Evolutionary conservation across 345 rosid genomes (phyloP).

Genomic region (Brassica rapa): DNA sequence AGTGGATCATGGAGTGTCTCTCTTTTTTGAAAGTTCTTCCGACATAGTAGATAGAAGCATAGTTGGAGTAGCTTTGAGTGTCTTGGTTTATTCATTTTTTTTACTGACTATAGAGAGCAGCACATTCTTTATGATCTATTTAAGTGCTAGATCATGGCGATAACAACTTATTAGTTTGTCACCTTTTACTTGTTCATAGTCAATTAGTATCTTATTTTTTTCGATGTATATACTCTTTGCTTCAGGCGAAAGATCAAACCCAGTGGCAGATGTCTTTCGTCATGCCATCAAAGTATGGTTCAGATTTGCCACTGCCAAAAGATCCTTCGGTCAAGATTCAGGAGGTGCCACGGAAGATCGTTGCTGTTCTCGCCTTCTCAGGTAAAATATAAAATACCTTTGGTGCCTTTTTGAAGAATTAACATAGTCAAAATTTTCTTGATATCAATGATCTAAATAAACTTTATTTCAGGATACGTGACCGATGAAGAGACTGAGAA

Average conservation of each 20-base stretch:
- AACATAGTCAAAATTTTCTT: not conserved
- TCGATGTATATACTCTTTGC: not conserved
- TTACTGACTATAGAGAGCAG: not conserved
- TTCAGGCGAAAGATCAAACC: slow-evolving; percentile 58
- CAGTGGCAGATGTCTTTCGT: slow-evolving; percentile 93
- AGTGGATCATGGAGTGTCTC: slow-evolving; percentile 1
- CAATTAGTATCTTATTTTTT: not conserved
- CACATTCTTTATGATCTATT: not conserved
- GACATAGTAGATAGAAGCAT: not conserved
- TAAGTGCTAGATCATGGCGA: not conserved
- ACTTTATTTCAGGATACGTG: slow-evolving; percentile 59
- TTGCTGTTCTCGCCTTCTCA: slow-evolving; percentile 82
- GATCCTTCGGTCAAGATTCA: slow-evolving; percentile 72
- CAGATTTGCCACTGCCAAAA: slow-evolving; percentile 68
- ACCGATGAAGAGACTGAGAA: slow-evolving; percentile 75
- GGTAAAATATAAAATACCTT: slow-evolving; percentile 46
- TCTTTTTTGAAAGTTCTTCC: not conserved
- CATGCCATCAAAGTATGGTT: slow-evolving; percentile 85
- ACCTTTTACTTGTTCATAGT: not conserved
- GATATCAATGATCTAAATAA: slow-evolving; percentile 2
- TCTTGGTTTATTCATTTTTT: not conserved
- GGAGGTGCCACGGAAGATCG: slow-evolving; percentile 68
- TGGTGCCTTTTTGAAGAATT: not conserved
- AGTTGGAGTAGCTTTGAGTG: not conserved
- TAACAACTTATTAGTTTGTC: not conserved